phyloP scores from a whole-genome alignment of 352 stramenopile genomes.

The Sclerospora graminicola region DNA sequence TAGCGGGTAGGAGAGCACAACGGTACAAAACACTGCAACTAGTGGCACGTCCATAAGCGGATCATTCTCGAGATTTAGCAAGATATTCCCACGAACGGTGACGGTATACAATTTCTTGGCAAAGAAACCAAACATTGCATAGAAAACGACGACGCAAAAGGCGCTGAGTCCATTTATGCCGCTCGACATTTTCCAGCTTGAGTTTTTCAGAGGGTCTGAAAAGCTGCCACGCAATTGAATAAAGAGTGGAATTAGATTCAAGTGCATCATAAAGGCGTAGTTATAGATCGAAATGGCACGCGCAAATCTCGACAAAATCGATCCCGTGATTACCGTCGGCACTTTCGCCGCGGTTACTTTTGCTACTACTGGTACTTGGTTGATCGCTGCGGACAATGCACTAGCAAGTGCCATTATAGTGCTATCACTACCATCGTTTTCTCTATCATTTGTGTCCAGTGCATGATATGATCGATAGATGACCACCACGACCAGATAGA shows the following conservation, averaged over 20 bases:
- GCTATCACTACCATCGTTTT: conserved; percentile 5
- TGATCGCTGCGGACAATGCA: conserved; percentile 6
- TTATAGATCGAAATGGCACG: conserved; percentile 70
- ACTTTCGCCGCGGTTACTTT: conserved; percentile 9
- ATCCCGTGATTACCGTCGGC: conserved; percentile 24
- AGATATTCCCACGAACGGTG: conserved; percentile 54
- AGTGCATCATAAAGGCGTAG: conserved; percentile 81
- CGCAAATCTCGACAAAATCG: conserved; percentile 29
- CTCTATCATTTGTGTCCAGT: conserved; percentile 2
- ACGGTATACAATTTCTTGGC: conserved; percentile 44
- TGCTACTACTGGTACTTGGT: conserved; percentile 7
- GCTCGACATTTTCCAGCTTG: conserved; percentile 37
- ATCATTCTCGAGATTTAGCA: conserved; percentile 72
- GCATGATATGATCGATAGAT: conserved; percentile 43
- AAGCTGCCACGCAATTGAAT: conserved; percentile 54
- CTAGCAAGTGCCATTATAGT: neutral
- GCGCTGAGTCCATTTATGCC: conserved; percentile 37
- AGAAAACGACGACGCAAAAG: conserved; percentile 51
- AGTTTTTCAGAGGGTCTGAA: conserved; percentile 34
- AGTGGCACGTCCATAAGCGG: conserved; percentile 54
- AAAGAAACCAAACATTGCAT: conserved; percentile 42
- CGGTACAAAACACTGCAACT: conserved; percentile 56
- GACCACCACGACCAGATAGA: conserved; percentile 47
- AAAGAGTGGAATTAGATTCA: conserved; percentile 73
- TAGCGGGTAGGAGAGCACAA: conserved; percentile 64